phyloP scores from a whole-genome alignment of 2,329 filamentous ascomycete species.

The Epichloe bromicola region DNA sequence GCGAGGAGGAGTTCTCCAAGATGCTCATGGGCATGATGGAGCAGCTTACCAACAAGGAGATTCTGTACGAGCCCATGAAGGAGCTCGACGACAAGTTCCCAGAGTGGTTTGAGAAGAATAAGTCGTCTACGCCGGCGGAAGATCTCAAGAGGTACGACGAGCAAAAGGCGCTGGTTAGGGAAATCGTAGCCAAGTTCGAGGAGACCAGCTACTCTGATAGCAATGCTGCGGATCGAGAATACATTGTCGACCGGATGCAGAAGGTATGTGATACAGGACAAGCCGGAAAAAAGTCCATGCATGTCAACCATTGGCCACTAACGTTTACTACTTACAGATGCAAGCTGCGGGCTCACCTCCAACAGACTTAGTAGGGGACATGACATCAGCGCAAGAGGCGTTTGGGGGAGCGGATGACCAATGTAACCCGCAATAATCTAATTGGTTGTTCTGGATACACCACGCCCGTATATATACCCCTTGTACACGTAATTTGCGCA shows the following conservation, averaged over 20 bases:
- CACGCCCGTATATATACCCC: slow-evolving; percentile 16
- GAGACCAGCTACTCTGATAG: slow-evolving; percentile 68
- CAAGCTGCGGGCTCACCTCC: slow-evolving; percentile 89
- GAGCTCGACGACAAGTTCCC: slow-evolving; percentile 90
- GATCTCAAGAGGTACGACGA: slow-evolving; percentile 71
- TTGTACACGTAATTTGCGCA: slow-evolving; percentile 6
- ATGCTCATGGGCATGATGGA: slow-evolving; percentile 98
- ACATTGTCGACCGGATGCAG: slow-evolving; percentile 95
- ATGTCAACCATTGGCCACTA: not conserved
- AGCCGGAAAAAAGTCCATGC: not conserved
- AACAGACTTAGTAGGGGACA: slow-evolving; percentile 78
- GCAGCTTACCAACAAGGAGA: slow-evolving; percentile 95
- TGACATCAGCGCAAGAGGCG: slow-evolving; percentile 68
- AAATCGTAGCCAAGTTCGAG: slow-evolving; percentile 87
- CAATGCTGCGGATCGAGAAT: slow-evolving; percentile 70
- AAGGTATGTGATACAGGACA: slow-evolving; percentile 49
- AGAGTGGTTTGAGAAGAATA: slow-evolving; percentile 72
- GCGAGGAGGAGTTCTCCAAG: slow-evolving; percentile 81
- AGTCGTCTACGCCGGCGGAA: slow-evolving; percentile 47
- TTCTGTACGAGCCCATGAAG: slow-evolving; percentile 97
- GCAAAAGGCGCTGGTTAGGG: slow-evolving; percentile 66
- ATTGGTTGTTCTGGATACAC: slow-evolving; percentile 10
- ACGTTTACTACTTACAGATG: slow-evolving; percentile 49
- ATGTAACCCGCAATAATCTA: slow-evolving; percentile 45
- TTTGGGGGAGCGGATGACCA: slow-evolving; percentile 49